Base-by-base conservation (phyloP, 1,139 yeast species). In the Sugiyamaella neomexicana region DNA sequence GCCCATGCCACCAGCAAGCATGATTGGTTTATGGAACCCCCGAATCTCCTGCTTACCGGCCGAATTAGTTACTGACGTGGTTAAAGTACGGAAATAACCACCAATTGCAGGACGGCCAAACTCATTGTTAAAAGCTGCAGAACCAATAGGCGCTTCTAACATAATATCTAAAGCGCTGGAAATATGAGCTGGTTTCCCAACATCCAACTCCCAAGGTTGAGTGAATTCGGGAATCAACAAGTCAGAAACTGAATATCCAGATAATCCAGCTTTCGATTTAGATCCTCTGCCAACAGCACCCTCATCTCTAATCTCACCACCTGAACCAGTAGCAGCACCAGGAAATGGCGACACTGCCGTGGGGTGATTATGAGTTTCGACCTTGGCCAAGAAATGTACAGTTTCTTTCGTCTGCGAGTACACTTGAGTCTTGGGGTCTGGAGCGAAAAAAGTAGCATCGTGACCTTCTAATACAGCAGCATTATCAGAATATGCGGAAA, bases 261-360 rank as follows among this genome's bases (percentile, higher is more conserved):
- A 80, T 61, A 95, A 79, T 54, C 99, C 99, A 66, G 98, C 96
- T 74, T 93, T 93, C 43, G 98, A 83, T 72, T 89, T 89, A 25
- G 99, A 93, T 52, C 99, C 99, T 71, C 97, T 83, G 60, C 99
- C 99, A 17, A 93, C 97, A 29, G 99, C 99, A 74, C 98, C 99
- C 75, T 95, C 99, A 72, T 95, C 99, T 79, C 99, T 88, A 66
- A 95, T 95, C 75, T 95, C 99, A 75, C 99, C 99, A 72, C 99
- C 99, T 17, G 99, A 91, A 61, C 99, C 99, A 16, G 99, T 95
- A 38, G 99, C 97, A 38, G 99, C 99, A 73, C 99, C 99, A 4
- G 99, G 93, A 74, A 89, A 95, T 36, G 99, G 99, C 29, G 98
- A 91, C 10, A 95, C 97, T 0, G 99, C 99, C 38, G 99, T 95